Percentiles rank a stretch among this genome's conserved stretches.
phyloP scores from a whole-genome alignment of 306 rosid species.

The Corylus heterophylla region DNA sequence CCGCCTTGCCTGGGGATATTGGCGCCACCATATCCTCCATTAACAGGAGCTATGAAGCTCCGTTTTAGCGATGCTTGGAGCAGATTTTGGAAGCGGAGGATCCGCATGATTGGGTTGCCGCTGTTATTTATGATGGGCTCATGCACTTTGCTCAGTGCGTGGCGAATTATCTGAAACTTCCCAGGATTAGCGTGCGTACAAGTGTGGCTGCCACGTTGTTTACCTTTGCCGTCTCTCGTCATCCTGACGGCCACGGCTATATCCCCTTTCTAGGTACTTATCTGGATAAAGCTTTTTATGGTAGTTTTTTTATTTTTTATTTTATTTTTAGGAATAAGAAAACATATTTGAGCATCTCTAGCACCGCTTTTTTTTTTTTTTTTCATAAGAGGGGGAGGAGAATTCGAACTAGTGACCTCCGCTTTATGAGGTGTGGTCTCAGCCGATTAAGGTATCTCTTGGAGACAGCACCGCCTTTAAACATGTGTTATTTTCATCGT shows the following conservation, averaged over 20 bases:
- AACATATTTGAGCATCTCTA: too few species aligned
- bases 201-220: neutral
- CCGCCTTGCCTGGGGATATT: neutral
- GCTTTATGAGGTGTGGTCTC: too few species aligned
- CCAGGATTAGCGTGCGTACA: neutral
- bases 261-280: neutral
- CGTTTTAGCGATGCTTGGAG: neutral
- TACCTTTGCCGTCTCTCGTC: neutral
- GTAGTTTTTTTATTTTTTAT: too few species aligned
- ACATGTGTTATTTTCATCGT: too few species aligned
- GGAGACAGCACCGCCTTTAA: too few species aligned
- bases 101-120: neutral
- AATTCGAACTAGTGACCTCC: too few species aligned
- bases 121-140: neutral
- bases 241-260: neutral
- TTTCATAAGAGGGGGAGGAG: too few species aligned
- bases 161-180: conserved; percentile 3
- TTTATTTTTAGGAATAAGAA: too few species aligned
- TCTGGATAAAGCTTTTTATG: too few species aligned
- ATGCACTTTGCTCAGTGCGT: conserved; percentile 4
- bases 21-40: neutral
- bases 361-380: too few species aligned
- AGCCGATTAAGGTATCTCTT: too few species aligned
- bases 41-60: neutral
- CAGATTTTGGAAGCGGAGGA: neutral